Base-by-base conservation (phyloP, 805 yeast species). In the Sporopachydermia quercuum region DNA sequence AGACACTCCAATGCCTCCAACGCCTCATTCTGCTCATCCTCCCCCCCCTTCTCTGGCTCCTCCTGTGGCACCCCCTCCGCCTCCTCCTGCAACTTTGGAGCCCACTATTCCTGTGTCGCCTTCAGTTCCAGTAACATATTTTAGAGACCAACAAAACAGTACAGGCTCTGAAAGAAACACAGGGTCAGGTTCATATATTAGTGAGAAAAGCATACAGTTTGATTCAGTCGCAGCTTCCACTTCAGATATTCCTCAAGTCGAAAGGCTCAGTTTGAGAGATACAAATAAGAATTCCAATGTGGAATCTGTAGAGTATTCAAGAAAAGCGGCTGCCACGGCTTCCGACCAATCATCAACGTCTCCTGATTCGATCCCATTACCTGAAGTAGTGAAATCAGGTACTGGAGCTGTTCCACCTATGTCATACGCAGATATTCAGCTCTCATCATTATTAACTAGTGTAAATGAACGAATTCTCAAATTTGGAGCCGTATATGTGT, bases 401-500 rank as follows among this genome's bases (percentile, higher is more conserved):
- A 48, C 58, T 2, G 40, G 62, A 47, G 65, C 61, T n/a, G 60
- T 64, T 2, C 60, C 66, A 4, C 71, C 74, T 1, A 46, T 60
- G n/a, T 56, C 68, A 1, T 51, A 65, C 6, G 46, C 67, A 2
- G 78, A 72, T 44, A 53, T 60, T 3, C 74, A 74, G 16, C 72
- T 73, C 71, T 54, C 60, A 5, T 49, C 50, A 18, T 57, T 64
- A 40, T 57, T 72, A 37, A 50, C 49, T 13, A 61, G 63, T 39
- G 54, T 61, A 5, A 65, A 66, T 30, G 78, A 72, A 50, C 57
- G 77, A 36, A 58, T 72, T 4, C 43, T 70, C 40, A 61, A 61
- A 40, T 46, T 65, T 11, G 75, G 73, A 1, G 57, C 60, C 2
- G 68, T 66, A 3, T 30, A 39, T 14, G 51, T 57, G 3, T 15